These are phyloP conservation scores for Sporothrix sp. DNA, from an alignment of 2,329 filamentous ascomycete genomes.

Conservation along the genomic window DNA sequence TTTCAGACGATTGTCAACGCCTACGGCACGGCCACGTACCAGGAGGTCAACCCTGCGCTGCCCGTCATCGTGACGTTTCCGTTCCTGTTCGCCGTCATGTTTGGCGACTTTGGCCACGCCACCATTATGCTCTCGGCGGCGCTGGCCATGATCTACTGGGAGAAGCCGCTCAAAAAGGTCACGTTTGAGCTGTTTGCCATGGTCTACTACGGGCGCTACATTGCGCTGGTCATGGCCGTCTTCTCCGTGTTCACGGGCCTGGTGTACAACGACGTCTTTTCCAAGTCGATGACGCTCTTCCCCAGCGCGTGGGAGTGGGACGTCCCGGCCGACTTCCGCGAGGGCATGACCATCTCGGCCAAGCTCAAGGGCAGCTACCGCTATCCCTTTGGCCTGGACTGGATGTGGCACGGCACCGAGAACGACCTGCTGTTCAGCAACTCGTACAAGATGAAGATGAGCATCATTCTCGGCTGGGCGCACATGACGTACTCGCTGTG, in stretches of 20 bases:
- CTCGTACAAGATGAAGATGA: conserved; percentile 99
- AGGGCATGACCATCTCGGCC: conserved; percentile 52
- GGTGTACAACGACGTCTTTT: conserved; percentile 97
- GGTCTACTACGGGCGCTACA: conserved; percentile 98
- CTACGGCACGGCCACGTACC: conserved; percentile 94
- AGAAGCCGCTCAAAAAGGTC: conserved; percentile 87
- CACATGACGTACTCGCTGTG: conserved; percentile 99
- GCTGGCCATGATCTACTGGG: conserved; percentile 90
- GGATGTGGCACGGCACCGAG: conserved; percentile 91
- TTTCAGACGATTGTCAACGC: conserved; percentile 99
- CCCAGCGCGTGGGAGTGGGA: conserved; percentile 79
- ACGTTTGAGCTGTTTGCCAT: conserved; percentile 90
- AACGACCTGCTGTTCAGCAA: conserved; percentile 94
- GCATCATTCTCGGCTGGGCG: conserved; percentile 91
- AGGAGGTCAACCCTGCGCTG: conserved; percentile 90
- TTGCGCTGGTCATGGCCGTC: conserved; percentile 94
- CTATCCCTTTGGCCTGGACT: conserved; percentile 93
- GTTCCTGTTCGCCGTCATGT: conserved; percentile 99
- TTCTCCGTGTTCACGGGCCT: conserved; percentile 97
- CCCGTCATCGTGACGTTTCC: conserved; percentile 96
- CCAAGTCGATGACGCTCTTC: conserved; percentile 82
- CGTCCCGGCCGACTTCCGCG: conserved; percentile 55
- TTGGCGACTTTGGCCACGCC: conserved; percentile 93
- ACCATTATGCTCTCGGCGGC: conserved; percentile 78
- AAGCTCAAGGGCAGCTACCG: conserved; percentile 62